These are phyloP conservation scores for Blastocystis sp. DNA, from an alignment of 352 stramenopile species.

Conservation along the genomic window DNA sequence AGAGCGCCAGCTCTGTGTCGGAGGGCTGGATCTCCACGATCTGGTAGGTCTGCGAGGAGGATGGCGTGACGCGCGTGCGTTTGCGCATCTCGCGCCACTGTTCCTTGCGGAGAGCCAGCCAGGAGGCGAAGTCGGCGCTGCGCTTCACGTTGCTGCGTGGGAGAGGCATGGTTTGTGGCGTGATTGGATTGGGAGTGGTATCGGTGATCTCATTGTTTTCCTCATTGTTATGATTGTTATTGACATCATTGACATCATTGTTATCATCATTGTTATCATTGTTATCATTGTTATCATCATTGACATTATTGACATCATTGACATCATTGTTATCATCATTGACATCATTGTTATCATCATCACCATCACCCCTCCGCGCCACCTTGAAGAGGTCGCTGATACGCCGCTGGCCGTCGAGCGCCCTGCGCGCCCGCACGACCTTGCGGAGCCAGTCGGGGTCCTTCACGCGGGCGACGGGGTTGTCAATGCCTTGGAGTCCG, in stretches of 20 bases:
- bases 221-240: too few relatives aligned
- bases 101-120: conserved; percentile 62
- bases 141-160: not conserved
- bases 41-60: conserved; percentile 64
- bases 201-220: conserved; percentile 24
- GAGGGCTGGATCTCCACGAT: conserved; percentile 71
- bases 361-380: too few relatives aligned
- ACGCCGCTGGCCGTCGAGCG: conserved; percentile 70
- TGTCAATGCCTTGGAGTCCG: conserved; percentile 78
- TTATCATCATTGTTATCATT: conserved; percentile 54
- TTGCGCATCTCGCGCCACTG: conserved; percentile 58
- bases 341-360: conserved; percentile 36
- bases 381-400: conserved; percentile 78
- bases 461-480: conserved; percentile 85
- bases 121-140: conserved; percentile 60
- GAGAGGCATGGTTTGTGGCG: not conserved
- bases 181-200: too few relatives aligned
- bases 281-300: too few relatives aligned
- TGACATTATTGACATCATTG: not conserved
- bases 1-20: conserved; percentile 79
- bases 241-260: not conserved
- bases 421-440: conserved; percentile 77
- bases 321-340: not conserved
- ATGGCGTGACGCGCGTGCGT: not conserved
- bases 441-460: conserved; percentile 89